Evolutionary conservation across 2,329 filamentous ascomycete genomes (phyloP), one percentile per base, ranked within the genome.

Genomic region (Alternaria sp.): DNA sequence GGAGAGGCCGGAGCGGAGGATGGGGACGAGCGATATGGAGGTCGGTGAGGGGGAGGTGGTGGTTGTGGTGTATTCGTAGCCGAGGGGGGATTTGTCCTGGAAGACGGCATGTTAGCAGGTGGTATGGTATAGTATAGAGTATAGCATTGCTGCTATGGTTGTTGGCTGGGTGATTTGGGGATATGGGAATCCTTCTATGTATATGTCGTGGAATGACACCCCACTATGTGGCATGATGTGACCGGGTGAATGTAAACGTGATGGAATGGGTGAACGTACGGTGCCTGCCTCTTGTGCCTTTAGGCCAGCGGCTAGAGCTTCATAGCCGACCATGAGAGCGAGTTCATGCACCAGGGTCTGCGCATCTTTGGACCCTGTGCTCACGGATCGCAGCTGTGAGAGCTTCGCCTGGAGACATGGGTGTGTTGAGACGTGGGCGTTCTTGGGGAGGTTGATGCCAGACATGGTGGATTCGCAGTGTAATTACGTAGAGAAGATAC

Each of bases 331-430:
- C 64, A 98, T 91, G 43, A 93, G 85, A 8, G 92, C 84, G 66
- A 98, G 96, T 67, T 98, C 94, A 77, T 97, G 89, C 65, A 97
- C 88, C 52, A 98, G 85, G 8, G 86, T 82, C 81, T 94, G 93
- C 70, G 93, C 93, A 59, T 97, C 92, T 63, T 89, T 87, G 4
- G 92, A 86, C 62, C 85, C 87, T 54, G 92, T 89, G 45, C 84
- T 85, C 60, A 88, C 85, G 44, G 92, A 96, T 64, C 95, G 91
- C 50, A 98, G 88, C 82, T 96, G 92, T 71, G 92, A 94, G 74
- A 98, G 89, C 85, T 98, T 98, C 71, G 91, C 93, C 73, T 87
- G 86, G 45, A 97, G 86, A 81, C 93, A 97, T 36, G 95, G 95
- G 80, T 98, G 95, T 15, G 84, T 84, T 43, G 93, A 97, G 77